These are phyloP conservation scores for Rhynchosporium graminicola DNA, from an alignment of 2,329 filamentous ascomycete species.

Conservation along the genomic window DNA sequence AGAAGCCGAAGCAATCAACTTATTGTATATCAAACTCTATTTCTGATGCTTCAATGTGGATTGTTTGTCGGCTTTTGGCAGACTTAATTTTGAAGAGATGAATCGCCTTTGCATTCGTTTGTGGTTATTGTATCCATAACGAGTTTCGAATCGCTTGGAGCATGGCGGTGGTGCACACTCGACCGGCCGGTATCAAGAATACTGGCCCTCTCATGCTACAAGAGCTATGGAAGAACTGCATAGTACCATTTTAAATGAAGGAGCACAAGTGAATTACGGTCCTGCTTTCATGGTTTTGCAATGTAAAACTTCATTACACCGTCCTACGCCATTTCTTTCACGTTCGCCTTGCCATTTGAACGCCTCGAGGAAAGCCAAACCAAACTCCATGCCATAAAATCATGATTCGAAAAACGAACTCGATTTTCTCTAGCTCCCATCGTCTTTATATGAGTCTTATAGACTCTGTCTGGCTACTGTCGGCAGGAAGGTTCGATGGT, in stretches of 20 bases:
- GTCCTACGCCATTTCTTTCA: neutral
- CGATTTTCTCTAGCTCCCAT: neutral
- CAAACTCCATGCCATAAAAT: slow-evolving; percentile 10
- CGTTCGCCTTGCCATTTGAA: neutral
- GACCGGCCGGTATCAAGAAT: neutral
- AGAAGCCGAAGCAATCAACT: too few species aligned
- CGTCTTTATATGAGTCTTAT: neutral
- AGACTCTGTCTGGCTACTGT: neutral
- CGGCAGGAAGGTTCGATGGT: neutral
- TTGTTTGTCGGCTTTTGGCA: too few species aligned
- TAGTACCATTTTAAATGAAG: neutral
- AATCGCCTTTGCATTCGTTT: too few species aligned
- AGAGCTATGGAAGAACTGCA: neutral
- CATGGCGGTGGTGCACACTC: too few species aligned
- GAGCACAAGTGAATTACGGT: neutral
- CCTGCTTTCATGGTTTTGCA: neutral
- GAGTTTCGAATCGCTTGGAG: too few species aligned
- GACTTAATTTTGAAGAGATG: too few species aligned
- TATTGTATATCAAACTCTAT: too few species aligned
- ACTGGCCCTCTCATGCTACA: neutral
- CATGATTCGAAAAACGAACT: too few species aligned
- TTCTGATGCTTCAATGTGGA: too few species aligned
- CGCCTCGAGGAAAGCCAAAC: neutral
- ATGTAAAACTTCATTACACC: neutral
- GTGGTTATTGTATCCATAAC: too few species aligned